These are phyloP conservation scores for Anthoceros angustus DNA, from an alignment of 225 moss, liverwort and hornwort genomes.

Conservation along the genomic window DNA sequence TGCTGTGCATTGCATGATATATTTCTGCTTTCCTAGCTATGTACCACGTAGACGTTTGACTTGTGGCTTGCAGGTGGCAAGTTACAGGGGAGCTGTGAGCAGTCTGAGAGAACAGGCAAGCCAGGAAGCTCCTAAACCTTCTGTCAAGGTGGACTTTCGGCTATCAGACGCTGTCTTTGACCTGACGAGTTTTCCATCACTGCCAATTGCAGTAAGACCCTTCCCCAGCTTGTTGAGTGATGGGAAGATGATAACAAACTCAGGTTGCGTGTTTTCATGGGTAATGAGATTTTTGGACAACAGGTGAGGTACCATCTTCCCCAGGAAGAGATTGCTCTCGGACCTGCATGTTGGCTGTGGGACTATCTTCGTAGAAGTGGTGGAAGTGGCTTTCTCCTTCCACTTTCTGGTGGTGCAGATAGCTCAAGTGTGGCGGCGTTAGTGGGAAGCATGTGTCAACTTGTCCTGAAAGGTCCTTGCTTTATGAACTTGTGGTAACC, in stretches of 20 bases:
- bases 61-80: conserved; percentile 35
- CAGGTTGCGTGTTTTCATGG: background rate
- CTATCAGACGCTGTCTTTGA: conserved; percentile 33
- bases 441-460: conserved; percentile 94
- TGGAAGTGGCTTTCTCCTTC: conserved; percentile 75
- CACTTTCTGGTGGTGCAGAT: conserved; percentile 93
- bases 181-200: conserved; percentile 29
- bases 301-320: conserved; percentile 81
- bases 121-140: conserved; percentile 42
- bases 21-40: conserved; percentile 6
- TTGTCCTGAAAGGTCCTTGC: conserved; percentile 72
- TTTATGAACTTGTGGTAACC: too few relatives aligned
- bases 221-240: background rate
- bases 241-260: background rate
- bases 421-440: conserved; percentile 85
- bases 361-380: conserved; percentile 91
- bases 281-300: background rate
- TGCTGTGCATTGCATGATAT: background rate
- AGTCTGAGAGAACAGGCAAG: conserved; percentile 92
- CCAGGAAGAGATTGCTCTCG: conserved; percentile 79
- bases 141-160: conserved; percentile 49
- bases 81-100: conserved; percentile 59
- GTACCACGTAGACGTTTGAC: background rate
- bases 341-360: conserved; percentile 98
- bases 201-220: conserved; percentile 38